Conservation (phyloP, 371 early-diverging fungal species). For the Mucor indicus region DNA sequence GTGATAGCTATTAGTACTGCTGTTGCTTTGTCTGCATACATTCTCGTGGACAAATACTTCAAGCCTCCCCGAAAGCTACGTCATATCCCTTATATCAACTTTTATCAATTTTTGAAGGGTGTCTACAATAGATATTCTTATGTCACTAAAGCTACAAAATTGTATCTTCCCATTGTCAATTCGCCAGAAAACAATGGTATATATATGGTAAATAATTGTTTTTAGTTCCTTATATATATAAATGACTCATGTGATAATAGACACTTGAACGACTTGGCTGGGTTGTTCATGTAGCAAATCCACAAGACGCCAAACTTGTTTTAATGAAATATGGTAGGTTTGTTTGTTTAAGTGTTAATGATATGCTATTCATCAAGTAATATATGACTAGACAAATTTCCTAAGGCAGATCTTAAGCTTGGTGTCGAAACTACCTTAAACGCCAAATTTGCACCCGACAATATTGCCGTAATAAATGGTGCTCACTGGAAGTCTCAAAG, state of each 20-base stretch:
- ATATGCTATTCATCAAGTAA: too few species aligned
- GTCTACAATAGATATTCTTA: not conserved
- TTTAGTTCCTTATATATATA: not conserved
- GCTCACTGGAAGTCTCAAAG: not conserved
- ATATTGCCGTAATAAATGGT: not conserved
- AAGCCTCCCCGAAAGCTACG: slow-evolving; percentile 15
- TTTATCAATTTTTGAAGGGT: not conserved
- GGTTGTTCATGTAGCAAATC: slow-evolving; percentile 5
- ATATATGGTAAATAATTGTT: slow-evolving; percentile 9
- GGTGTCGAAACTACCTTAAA: too few species aligned
- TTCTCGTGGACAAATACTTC: too few species aligned
- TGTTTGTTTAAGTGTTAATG: too few species aligned
- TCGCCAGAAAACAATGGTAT: slow-evolving; percentile 1
- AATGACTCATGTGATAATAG: not conserved
- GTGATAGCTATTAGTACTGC: too few species aligned
- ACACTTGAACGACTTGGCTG: not conserved
- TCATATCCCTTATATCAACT: slow-evolving; percentile 18
- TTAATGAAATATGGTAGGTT: slow-evolving; percentile 9
- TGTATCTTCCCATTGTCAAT: not conserved
- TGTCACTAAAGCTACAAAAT: not conserved
- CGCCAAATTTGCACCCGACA: not conserved
- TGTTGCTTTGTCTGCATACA: too few species aligned
- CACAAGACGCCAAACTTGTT: slow-evolving; percentile 3
- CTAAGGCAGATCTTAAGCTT: too few species aligned
- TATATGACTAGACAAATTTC: too few species aligned